Conservation (phyloP, 495 filamentous ascomycete species). For the Talaromyces stipitatus region DNA sequence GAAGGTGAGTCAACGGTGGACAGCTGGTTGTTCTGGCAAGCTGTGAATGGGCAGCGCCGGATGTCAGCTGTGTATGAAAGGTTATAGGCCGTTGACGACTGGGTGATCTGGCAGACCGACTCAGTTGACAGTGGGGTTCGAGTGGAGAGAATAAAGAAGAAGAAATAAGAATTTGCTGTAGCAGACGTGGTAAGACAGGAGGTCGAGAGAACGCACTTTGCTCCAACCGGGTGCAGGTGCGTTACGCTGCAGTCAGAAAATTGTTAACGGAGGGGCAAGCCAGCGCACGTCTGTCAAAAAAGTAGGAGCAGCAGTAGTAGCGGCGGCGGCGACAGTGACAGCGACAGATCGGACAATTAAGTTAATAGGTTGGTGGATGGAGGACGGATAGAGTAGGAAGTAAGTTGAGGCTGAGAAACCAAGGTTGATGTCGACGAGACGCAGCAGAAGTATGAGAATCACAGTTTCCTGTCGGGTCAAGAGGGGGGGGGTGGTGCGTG, state of each 20-base stretch:
- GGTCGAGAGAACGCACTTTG: background rate
- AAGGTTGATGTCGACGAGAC: background rate
- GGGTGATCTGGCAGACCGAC: constrained; percentile 7
- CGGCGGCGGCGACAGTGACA: background rate
- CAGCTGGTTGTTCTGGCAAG: background rate
- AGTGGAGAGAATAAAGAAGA: constrained; percentile 2
- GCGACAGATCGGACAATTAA: background rate
- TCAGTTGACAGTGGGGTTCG: background rate
- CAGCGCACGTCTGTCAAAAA: constrained; percentile 4
- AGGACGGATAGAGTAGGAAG: background rate
- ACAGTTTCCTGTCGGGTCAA: background rate
- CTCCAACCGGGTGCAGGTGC: background rate
- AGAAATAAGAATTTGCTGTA: background rate
- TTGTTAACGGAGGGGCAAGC: constrained; percentile 3
- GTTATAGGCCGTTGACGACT: background rate
- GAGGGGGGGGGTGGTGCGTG: background rate
- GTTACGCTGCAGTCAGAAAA: background rate
- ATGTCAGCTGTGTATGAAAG: background rate
- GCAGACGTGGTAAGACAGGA: constrained; percentile 3
- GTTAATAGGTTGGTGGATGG: background rate
- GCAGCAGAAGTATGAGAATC: too few relatives aligned
- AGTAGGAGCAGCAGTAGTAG: background rate
- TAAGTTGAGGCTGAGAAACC: constrained; percentile 1
- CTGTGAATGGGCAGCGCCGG: constrained; percentile 5
- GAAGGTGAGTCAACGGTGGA: constrained; percentile 4